Base-by-base conservation (phyloP, 2,329 filamentous ascomycete species). In the Incumbomyces lentus region DNA sequence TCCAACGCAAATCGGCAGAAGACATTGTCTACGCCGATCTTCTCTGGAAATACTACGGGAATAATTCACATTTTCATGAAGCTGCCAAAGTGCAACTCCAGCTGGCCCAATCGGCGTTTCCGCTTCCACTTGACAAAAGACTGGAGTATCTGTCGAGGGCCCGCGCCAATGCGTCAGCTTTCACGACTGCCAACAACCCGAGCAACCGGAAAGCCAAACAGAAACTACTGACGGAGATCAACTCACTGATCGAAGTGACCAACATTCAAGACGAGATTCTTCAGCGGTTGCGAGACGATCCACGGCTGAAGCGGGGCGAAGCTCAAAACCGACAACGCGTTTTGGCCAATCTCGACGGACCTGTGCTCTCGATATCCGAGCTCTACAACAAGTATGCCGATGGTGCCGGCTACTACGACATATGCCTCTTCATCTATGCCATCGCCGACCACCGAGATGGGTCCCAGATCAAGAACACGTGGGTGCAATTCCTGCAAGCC, bases 321-420 rank as follows among this genome's bases (percentile, higher is more conserved):
- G 22, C 22, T 26, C 22, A 8, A 26, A 77, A 79, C 36, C 79
- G 77, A 58, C 66, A 69, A 1, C 76, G 83, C 47, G 78, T 94
- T 18, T 66, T 84, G 49, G 63, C 72, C 37, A 73, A 77, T 29
- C 76, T 95, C 32, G 81, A 94, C 62, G 84, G 86, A n/a, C 76
- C 79, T 40, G 84, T 96, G 40, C 74, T 84, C 56, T 74, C 78
- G 48, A 71, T 96, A 31, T 86, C 82, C 52, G 79, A 81, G 81
- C 79, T 98, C n/a, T 98, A 87, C 69, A 94, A 96, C 62, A 72
- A 80, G 52, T 98, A 88, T 59, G 87, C 89, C 46, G 89, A 95
- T 60, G 82, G 86, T 59, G 92, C 87, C 2, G 83, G 81, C 41
- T 98, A 98, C 72, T 90, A 88, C 67, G 92, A 96, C 62, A 77